These are phyloP conservation scores for Amaranthus tricolor DNA, from an alignment of 179 eudicot genomes.

Conservation along the genomic window DNA sequence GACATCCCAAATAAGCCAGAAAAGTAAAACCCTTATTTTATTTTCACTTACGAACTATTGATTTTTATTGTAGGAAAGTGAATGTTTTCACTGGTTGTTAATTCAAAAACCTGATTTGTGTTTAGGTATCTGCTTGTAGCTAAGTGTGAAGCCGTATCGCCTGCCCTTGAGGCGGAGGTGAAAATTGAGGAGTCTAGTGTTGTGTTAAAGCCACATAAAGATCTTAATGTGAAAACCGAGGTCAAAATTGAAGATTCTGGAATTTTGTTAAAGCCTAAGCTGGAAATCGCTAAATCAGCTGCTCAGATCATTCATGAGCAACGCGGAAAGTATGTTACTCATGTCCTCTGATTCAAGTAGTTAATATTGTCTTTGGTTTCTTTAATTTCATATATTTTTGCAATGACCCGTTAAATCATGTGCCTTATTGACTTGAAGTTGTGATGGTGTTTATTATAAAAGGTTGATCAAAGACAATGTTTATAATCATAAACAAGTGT, in stretches of 20 bases:
- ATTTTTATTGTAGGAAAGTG: too few species aligned
- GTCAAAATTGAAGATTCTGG: constrained; percentile 43
- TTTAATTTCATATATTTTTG: not conserved
- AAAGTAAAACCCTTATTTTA: constrained; percentile 47
- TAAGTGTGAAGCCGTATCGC: constrained; percentile 72
- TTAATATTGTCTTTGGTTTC: not conserved
- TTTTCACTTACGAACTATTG: not conserved
- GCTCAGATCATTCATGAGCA: constrained; percentile 89
- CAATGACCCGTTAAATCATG: not conserved
- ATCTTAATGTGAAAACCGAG: constrained; percentile 27
- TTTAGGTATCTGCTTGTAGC: constrained; percentile 70
- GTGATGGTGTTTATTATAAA: too few species aligned
- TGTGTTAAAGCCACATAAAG: constrained; percentile 29
- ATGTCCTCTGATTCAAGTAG: not conserved
- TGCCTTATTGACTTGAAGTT: not conserved
- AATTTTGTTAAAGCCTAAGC: constrained; percentile 71
- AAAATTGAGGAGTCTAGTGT: constrained; percentile 28
- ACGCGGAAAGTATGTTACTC: constrained; percentile 58
- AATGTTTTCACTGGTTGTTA: not conserved
- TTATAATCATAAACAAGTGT: too few species aligned
- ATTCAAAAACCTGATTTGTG: not conserved
- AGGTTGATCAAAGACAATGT: too few species aligned
- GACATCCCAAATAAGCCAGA: constrained; percentile 74
- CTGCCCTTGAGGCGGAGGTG: constrained; percentile 68
- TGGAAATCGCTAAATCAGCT: constrained; percentile 73